phyloP scores from a whole-genome alignment of 352 stramenopile genomes.

The Pythium utonaiense region DNA sequence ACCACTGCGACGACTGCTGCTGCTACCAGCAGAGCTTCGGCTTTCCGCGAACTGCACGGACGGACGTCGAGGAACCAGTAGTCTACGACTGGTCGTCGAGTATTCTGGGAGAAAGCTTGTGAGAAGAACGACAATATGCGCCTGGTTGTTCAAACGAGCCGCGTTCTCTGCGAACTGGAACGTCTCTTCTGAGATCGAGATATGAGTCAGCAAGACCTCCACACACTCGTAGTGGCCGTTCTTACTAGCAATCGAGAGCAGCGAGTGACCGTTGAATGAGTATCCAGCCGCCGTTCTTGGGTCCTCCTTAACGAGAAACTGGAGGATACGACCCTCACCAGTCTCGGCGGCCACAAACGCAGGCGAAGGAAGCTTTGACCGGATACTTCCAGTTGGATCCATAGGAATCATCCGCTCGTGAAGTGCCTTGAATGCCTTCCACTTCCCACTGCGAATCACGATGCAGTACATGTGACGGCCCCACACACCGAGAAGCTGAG shows the following conservation, averaged over 20 bases:
- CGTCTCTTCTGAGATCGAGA: constrained; percentile 22
- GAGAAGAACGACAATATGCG: constrained; percentile 66
- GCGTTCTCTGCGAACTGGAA: constrained; percentile 52
- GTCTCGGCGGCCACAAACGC: constrained; percentile 59
- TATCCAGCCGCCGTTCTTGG: constrained; percentile 33
- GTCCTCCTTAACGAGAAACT: constrained; percentile 38
- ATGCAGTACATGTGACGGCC: constrained; percentile 66
- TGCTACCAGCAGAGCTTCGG: background rate
- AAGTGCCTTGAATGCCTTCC: constrained; percentile 54
- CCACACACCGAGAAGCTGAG: constrained; percentile 40
- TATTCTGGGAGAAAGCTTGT: constrained; percentile 66
- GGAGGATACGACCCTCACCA: constrained; percentile 48
- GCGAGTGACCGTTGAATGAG: constrained; percentile 55
- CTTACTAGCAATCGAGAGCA: constrained; percentile 58
- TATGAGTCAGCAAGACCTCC: constrained; percentile 38
- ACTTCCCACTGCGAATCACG: constrained; percentile 56
- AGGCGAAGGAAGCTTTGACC: constrained; percentile 45
- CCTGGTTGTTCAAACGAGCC: constrained; percentile 49
- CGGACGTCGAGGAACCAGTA: background rate
- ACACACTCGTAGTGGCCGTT: constrained; percentile 76
- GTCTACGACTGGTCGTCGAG: background rate
- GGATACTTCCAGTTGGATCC: constrained; percentile 15
- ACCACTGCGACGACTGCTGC: background rate
- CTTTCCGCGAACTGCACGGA: constrained; percentile 1
- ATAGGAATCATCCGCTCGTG: constrained; percentile 38